Conservation (phyloP, 2,329 filamentous ascomycete species). For the Diaporthe ampelina region DNA sequence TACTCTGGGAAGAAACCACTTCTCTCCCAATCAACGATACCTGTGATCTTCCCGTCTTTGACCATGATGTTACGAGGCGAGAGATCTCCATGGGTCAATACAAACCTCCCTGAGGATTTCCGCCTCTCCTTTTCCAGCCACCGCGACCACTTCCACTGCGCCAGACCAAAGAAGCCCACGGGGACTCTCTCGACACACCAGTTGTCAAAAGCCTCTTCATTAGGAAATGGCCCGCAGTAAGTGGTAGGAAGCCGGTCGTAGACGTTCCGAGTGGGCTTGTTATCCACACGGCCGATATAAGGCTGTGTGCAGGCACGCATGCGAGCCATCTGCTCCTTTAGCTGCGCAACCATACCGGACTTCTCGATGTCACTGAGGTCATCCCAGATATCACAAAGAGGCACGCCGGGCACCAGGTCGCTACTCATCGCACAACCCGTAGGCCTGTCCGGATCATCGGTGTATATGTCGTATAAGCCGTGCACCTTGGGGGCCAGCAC, state of each 20-base stretch:
- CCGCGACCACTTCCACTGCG: conserved; percentile 13
- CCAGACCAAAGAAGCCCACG: background rate
- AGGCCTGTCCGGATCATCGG: background rate
- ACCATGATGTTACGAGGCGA: conserved; percentile 39
- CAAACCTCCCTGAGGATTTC: background rate
- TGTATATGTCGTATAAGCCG: conserved; percentile 38
- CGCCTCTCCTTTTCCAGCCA: conserved; percentile 31
- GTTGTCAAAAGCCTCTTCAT: conserved; percentile 35
- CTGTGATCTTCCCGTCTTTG: conserved; percentile 22
- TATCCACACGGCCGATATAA: conserved; percentile 37
- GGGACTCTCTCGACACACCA: conserved; percentile 36
- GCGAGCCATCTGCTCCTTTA: conserved; percentile 28
- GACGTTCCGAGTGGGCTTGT: background rate
- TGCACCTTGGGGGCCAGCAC: conserved; percentile 34
- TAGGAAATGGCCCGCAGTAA: conserved; percentile 30
- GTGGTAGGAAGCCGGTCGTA: background rate
- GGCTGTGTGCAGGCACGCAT: conserved; percentile 38
- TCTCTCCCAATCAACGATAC: conserved; percentile 41
- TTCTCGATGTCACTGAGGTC: background rate
- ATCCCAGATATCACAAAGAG: conserved; percentile 37
- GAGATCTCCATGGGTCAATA: conserved; percentile 31
- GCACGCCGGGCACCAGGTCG: conserved; percentile 37
- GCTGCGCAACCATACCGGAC: conserved; percentile 34
- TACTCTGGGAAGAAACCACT: conserved; percentile 42
- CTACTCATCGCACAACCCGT: conserved; percentile 27